Percentiles rank a stretch among this genome's conserved stretches.
Conservation (phyloP, 371 early-diverging fungal genomes). For the Mortierella sp. region DNA sequence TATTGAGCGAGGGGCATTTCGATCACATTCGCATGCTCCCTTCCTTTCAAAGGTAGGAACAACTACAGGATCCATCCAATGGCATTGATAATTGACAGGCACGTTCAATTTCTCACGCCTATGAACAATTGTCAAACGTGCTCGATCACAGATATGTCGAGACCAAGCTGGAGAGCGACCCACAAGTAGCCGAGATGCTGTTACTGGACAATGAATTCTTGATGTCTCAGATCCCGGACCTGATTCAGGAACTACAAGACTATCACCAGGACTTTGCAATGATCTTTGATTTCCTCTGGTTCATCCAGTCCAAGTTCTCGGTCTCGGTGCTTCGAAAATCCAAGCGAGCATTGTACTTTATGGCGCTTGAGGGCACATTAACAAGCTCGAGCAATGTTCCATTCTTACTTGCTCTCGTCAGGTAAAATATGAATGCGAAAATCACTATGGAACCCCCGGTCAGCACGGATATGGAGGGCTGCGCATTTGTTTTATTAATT, state of each 20-base stretch:
- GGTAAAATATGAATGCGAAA: slow-evolving; percentile 16
- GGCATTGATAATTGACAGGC: neutral
- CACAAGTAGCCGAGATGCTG: slow-evolving; percentile 60
- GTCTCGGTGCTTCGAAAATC: slow-evolving; percentile 58
- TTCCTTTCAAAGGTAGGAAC: slow-evolving; percentile 71
- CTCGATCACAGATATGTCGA: slow-evolving; percentile 67
- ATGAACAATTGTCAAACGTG: too few species aligned
- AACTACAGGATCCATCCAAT: neutral
- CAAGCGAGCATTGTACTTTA: slow-evolving; percentile 63
- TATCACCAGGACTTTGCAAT: slow-evolving; percentile 66
- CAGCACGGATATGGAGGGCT: too few species aligned
- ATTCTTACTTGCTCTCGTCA: slow-evolving; percentile 32
- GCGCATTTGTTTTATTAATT: too few species aligned
- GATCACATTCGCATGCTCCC: slow-evolving; percentile 79
- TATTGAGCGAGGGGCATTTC: slow-evolving; percentile 60
- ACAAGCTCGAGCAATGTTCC: slow-evolving; percentile 26
- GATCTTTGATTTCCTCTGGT: slow-evolving; percentile 62
- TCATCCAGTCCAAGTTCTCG: slow-evolving; percentile 63
- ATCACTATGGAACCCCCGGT: too few species aligned
- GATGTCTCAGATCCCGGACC: slow-evolving; percentile 54
- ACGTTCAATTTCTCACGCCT: too few species aligned
- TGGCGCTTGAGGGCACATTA: slow-evolving; percentile 59
- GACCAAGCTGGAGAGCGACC: slow-evolving; percentile 55
- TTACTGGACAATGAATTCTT: slow-evolving; percentile 67
- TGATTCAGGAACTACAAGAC: slow-evolving; percentile 54